Evolutionary conservation across 208 protist genomes (phyloP).

Genomic region (Pavlovales sp.): DNA sequence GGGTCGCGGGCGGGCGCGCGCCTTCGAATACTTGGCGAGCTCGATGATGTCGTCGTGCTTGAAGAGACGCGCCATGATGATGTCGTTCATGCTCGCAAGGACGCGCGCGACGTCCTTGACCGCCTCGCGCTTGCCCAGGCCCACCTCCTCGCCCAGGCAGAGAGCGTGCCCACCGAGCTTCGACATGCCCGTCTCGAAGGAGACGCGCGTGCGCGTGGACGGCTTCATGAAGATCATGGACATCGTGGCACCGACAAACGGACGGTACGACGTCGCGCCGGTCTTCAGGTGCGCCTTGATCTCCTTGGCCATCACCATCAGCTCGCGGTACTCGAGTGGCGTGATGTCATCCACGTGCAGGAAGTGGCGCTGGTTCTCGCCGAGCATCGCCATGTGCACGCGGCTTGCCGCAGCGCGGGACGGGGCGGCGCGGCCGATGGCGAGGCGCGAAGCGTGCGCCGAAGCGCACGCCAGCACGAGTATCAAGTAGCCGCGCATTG

Average conservation of each 20-base stretch:
- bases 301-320: not conserved
- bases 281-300: slow-evolving; percentile 8
- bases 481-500: no score
- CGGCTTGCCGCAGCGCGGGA: no score
- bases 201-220: slow-evolving; percentile 43
- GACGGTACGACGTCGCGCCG: not conserved
- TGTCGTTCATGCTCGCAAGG: slow-evolving; percentile 34
- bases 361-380: slow-evolving; percentile 31
- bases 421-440: no score
- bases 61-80: slow-evolving; percentile 49
- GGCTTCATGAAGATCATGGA: slow-evolving; percentile 50
- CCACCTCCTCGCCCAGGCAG: slow-evolving; percentile 36
- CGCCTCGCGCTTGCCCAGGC: slow-evolving; percentile 48
- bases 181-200: slow-evolving; percentile 43
- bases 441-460: no score
- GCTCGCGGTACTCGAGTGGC: not conserved
- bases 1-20: no score
- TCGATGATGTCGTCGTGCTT: slow-evolving; percentile 14
- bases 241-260: slow-evolving; percentile 11
- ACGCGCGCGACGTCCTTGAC: slow-evolving; percentile 43
- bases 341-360: slow-evolving; percentile 24
- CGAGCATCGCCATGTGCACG: not conserved
- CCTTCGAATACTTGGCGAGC: slow-evolving; percentile 44
- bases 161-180: slow-evolving; percentile 49
- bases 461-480: no score